phyloP scores from a whole-genome alignment of 2,329 filamentous ascomycete species.

The Arthrocladium fulminans region DNA sequence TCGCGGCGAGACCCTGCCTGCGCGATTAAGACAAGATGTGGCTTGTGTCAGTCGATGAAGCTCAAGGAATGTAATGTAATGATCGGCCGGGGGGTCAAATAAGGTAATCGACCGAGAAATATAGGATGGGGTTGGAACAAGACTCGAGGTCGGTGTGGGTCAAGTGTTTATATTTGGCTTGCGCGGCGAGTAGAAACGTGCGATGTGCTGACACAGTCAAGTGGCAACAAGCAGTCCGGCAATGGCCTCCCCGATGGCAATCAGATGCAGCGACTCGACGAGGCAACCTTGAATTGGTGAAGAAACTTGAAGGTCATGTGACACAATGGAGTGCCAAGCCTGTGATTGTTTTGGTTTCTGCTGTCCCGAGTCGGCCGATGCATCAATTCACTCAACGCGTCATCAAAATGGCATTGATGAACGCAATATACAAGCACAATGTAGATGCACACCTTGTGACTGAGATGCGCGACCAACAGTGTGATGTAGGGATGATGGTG shows the following conservation, averaged over 20 bases:
- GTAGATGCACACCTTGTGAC: not conserved
- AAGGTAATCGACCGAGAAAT: conserved; percentile 1
- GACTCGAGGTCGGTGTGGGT: not conserved
- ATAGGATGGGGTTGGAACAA: conserved; percentile 11
- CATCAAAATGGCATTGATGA: not conserved
- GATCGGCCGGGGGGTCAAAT: not conserved
- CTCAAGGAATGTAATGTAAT: not conserved
- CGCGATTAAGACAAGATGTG: not conserved
- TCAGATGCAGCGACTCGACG: not conserved
- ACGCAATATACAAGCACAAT: not conserved
- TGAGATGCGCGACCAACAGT: not conserved
- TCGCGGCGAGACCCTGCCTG: not conserved
- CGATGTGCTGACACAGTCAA: conserved; percentile 21
- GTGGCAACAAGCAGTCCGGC: conserved; percentile 19
- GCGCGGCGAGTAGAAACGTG: not conserved
- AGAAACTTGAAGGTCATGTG: conserved; percentile 8
- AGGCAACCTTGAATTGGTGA: conserved; percentile 2
- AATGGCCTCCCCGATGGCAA: conserved; percentile 1
- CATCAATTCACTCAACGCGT: conserved; percentile 8
- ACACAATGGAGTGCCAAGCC: conserved; percentile 6
- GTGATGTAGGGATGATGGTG: conserved; percentile 3
- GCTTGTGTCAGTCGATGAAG: too few species aligned
- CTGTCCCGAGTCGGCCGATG: not conserved
- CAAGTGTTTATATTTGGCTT: not conserved
- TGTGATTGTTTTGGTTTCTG: not conserved